Base-by-base conservation (phyloP, 352 stramenopile species). In the Globisporangium camurandrum region DNA sequence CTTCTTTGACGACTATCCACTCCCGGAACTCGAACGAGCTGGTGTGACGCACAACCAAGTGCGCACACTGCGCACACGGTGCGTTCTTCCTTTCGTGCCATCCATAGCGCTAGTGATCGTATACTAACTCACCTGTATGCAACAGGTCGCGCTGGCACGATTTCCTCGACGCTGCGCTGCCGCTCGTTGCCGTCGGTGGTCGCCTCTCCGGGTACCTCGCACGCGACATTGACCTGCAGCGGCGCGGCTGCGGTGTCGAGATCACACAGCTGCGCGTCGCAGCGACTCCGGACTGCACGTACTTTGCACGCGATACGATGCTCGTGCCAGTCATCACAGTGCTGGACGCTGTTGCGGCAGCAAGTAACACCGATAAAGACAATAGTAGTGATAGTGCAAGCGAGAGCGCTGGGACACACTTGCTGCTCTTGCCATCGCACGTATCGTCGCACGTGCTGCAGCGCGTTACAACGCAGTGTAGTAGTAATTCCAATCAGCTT, bases 1-100 rank as follows among this genome's bases (percentile, higher is more conserved):
- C 24, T 91, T 89, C 56, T 91, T 91, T 51, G 80, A 91, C 55
- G 80, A 91, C 56, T 91, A 85, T 37, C 77, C 80, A 36, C 57
- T 87, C 26, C 75, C 77, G 0, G 77, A 88, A 55, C 59, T 84
- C 22, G 66, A 65, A 31, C 23, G 22, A 11, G 43, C 57, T 23
- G 50, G 40, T 34, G 19, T 53, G 41, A 67, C 60, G 27, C 40
- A 56, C 16, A 56, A 55, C 12, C 46, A 50, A 23, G 48, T 46
- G 6, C 55, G 49, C 46, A 40, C 28, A 14, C 24, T 66, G 12
- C 46, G 24, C 20, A 38, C 51, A 22, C 46, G 51, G 28, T 59
- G 16, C 33, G 34, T 30, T 30, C 47, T 4, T 9, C n/a, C n/a
- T n/a, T n/a, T n/a, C n/a, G n/a, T n/a, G n/a, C n/a, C n/a, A n/a